These are phyloP conservation scores for Penicillium tannophilum DNA, from an alignment of 495 filamentous ascomycete genomes.

Conservation along the genomic window DNA sequence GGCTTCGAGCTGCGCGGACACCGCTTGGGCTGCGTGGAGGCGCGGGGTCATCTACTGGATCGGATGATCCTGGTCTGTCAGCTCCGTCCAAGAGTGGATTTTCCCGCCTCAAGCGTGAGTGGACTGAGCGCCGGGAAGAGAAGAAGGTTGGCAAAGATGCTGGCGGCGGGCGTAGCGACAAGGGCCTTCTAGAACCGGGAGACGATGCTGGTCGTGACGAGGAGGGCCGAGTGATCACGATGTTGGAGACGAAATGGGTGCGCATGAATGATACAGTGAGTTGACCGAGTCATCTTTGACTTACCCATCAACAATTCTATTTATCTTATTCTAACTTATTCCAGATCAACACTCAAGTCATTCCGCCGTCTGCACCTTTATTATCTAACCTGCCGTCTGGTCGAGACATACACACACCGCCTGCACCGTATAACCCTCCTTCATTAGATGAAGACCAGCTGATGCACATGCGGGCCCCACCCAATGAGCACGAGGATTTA, in stretches of 20 bases:
- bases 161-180: slow-evolving; percentile 57
- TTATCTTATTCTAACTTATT: slow-evolving; percentile 8
- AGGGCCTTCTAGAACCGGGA: slow-evolving; percentile 69
- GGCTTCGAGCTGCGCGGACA: slow-evolving; percentile 71
- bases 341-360: slow-evolving; percentile 79
- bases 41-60: slow-evolving; percentile 12
- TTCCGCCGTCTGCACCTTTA: slow-evolving; percentile 70
- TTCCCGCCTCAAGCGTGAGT: slow-evolving; percentile 52
- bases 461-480: slow-evolving; percentile 47
- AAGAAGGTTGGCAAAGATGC: slow-evolving; percentile 72
- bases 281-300: slow-evolving; percentile 12
- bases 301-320: neutral
- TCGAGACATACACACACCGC: slow-evolving; percentile 74
- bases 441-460: slow-evolving; percentile 59
- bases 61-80: slow-evolving; percentile 20
- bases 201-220: slow-evolving; percentile 81
- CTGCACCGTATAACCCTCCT: slow-evolving; percentile 59
- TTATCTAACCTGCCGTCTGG: slow-evolving; percentile 81
- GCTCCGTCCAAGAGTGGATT: slow-evolving; percentile 47
- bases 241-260: slow-evolving; percentile 86
- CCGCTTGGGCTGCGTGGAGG: slow-evolving; percentile 61
- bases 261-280: slow-evolving; percentile 91
- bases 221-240: slow-evolving; percentile 82
- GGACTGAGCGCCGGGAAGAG: slow-evolving; percentile 47
- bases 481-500: slow-evolving; percentile 36